Percentiles rank a stretch among this genome's conserved stretches.
phyloP scores from a whole-genome alignment of 1,139 yeast species.

The Pichia sp. region DNA sequence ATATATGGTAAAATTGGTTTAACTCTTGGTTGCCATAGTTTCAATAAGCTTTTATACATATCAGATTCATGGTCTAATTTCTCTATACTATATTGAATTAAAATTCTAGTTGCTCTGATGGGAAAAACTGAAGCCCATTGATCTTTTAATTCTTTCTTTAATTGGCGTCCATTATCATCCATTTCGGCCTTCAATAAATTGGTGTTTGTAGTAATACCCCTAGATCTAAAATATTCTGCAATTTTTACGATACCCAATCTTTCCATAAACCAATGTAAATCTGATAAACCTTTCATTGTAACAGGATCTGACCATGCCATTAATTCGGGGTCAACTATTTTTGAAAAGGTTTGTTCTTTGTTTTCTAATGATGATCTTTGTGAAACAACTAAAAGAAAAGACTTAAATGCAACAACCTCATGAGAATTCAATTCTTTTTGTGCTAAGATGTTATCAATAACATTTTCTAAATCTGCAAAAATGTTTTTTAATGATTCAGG shows the following conservation, averaged over 20 bases:
- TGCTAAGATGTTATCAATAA: constrained; percentile 63
- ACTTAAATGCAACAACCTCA: constrained; percentile 89
- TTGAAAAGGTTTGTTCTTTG: constrained; percentile 66
- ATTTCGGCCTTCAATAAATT: constrained; percentile 70
- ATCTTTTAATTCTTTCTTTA: constrained; percentile 73
- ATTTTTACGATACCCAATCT: constrained; percentile 90
- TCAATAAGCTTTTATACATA: constrained; percentile 65
- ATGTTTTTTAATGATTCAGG: constrained; percentile 83
- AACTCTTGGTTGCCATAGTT: constrained; percentile 88
- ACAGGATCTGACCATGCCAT: constrained; percentile 89
- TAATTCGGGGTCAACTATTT: constrained; percentile 88
- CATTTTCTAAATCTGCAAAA: constrained; percentile 74
- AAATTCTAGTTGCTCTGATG: constrained; percentile 88
- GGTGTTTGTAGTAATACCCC: constrained; percentile 74
- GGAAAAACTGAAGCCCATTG: constrained; percentile 96
- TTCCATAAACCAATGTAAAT: constrained; percentile 97
- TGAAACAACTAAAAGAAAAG: constrained; percentile 84
- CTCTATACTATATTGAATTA: constrained; percentile 92
- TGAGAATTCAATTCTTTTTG: constrained; percentile 75
- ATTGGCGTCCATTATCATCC: constrained; percentile 81
- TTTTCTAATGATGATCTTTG: constrained; percentile 71
- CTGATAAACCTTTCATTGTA: constrained; percentile 82
- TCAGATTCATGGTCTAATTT: constrained; percentile 72
- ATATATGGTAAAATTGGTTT: constrained; percentile 90
- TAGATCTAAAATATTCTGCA: constrained; percentile 77